These are phyloP conservation scores for Amyloporia xantha DNA, from an alignment of 768 basidiomycete species.

Conservation along the genomic window DNA sequence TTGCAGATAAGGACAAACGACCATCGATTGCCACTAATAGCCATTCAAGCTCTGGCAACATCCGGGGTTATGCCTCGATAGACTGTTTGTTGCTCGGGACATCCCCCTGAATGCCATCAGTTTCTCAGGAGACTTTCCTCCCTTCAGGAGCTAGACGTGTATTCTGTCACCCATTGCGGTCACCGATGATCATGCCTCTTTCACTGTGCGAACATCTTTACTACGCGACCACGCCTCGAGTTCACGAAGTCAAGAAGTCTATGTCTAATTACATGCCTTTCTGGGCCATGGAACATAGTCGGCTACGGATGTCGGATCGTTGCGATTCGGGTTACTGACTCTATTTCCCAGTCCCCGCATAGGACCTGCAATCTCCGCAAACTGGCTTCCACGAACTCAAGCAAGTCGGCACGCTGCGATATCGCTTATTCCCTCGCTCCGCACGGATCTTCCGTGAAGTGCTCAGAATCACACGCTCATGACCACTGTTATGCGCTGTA, in stretches of 20 bases:
- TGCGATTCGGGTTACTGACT: not conserved
- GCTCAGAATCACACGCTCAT: not conserved
- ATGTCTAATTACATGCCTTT: conserved; percentile 2
- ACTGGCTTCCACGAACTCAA: not conserved
- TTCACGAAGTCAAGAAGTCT: not conserved
- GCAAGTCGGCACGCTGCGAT: not conserved
- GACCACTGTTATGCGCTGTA: not conserved
- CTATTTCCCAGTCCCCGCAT: not conserved
- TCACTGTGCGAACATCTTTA: not conserved
- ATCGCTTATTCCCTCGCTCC: not conserved
- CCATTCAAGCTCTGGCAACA: not conserved
- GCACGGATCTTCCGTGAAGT: not conserved
- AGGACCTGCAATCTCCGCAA: not conserved
- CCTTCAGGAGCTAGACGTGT: not conserved
- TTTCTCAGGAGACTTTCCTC: not conserved
- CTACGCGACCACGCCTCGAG: not conserved
- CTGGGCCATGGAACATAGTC: not conserved
- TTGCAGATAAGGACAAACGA: not conserved
- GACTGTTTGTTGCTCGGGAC: not conserved
- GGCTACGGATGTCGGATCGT: not conserved
- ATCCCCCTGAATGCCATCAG: not conserved
- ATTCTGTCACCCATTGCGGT: not conserved
- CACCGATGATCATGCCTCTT: not conserved
- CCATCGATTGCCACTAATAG: not conserved
- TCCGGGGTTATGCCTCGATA: not conserved